phyloP scores from a whole-genome alignment of 345 rosid species.

The Gynandropsis gynandra region DNA sequence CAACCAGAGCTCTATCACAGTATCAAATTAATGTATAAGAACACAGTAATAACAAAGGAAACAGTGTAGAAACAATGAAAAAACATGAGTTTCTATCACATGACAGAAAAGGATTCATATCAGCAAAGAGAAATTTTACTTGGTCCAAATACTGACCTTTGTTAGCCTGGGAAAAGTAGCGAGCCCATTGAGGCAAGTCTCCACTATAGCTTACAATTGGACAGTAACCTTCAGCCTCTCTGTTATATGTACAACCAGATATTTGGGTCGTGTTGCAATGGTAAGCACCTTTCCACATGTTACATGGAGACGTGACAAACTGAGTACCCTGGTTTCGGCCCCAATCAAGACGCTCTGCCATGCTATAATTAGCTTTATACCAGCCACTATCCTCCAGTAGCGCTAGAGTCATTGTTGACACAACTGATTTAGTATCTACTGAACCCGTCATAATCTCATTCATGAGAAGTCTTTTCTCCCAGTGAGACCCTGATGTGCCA shows the following conservation, averaged over 20 bases:
- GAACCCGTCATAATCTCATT: slow-evolving; percentile 99
- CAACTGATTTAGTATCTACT: slow-evolving; percentile 94
- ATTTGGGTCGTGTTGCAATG: slow-evolving; percentile 86
- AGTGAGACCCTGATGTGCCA: slow-evolving; percentile 99
- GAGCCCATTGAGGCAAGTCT: slow-evolving; percentile 97
- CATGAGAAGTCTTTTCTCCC: slow-evolving; percentile 99
- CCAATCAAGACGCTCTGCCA: slow-evolving; percentile 98
- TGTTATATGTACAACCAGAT: slow-evolving; percentile 97
- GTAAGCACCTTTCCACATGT: slow-evolving; percentile 94
- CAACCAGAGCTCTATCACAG: background rate
- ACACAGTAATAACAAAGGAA: slow-evolving; percentile 4
- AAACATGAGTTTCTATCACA: background rate
- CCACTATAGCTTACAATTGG: slow-evolving; percentile 89
- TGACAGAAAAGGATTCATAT: too few species aligned
- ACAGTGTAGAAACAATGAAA: background rate
- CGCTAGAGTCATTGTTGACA: slow-evolving; percentile 96
- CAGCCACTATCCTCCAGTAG: slow-evolving; percentile 97
- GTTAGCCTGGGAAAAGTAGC: slow-evolving; percentile 90
- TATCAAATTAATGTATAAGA: background rate
- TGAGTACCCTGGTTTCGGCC: slow-evolving; percentile 93
- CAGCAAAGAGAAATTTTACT: too few species aligned
- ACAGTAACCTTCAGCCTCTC: slow-evolving; percentile 99
- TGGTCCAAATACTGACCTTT: slow-evolving; percentile 62
- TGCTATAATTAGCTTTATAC: slow-evolving; percentile 95
- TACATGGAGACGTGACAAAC: slow-evolving; percentile 86